Conservation (phyloP, 768 basidiomycete genomes). For the Russula virescens region DNA sequence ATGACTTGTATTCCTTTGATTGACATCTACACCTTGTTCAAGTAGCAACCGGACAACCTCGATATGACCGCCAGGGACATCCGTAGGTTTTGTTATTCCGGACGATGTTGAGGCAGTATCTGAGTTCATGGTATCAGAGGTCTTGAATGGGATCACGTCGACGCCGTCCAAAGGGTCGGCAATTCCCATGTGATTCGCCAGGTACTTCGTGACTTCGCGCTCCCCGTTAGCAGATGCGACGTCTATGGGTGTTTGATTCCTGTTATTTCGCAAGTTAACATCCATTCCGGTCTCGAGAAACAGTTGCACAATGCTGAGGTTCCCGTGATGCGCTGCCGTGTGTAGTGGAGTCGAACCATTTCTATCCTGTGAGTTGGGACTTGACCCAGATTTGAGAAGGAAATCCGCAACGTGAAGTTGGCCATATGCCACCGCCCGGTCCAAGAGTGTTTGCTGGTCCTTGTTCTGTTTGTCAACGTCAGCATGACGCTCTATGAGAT, state of each 20-base stretch:
- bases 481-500: background rate
- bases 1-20: background rate
- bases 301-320: background rate
- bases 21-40: background rate
- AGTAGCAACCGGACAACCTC: background rate
- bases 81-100: fast-evolving
- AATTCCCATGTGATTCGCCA: background rate
- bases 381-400: background rate
- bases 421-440: background rate
- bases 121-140: no score
- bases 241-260: background rate
- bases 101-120: no score
- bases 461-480: background rate
- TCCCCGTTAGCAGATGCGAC: background rate
- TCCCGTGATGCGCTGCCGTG: background rate
- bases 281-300: background rate
- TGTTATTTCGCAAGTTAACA: background rate
- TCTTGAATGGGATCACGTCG: background rate
- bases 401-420: background rate
- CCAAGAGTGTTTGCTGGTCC: background rate
- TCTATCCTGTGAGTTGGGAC: background rate
- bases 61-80: background rate
- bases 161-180: background rate
- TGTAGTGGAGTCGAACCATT: background rate
- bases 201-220: background rate